Conservation (phyloP, 257 asterid species). For the Cinchona pubescens region DNA sequence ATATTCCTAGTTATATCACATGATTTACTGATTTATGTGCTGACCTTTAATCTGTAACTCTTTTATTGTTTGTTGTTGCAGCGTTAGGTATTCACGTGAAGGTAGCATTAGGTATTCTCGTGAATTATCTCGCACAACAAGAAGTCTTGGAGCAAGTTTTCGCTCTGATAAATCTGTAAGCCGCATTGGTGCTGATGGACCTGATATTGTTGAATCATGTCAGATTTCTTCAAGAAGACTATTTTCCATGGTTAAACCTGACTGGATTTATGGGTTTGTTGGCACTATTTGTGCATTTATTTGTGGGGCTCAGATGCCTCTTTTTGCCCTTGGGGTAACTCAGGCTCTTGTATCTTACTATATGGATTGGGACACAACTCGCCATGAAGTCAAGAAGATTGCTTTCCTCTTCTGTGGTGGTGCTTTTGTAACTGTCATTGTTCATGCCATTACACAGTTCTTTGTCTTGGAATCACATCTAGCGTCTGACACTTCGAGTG, state of each 20-base stretch:
- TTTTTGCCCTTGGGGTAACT: conserved; percentile 90
- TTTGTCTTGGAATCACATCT: conserved; percentile 86
- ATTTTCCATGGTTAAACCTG: conserved; percentile 81
- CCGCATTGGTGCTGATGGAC: conserved; percentile 62
- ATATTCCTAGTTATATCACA: neutral
- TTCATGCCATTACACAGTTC: conserved; percentile 74
- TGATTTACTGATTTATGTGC: neutral
- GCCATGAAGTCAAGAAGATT: conserved; percentile 74
- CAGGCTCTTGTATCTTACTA: conserved; percentile 95
- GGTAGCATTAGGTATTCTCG: conserved; percentile 71
- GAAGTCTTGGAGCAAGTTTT: conserved; percentile 88
- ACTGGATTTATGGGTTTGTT: conserved; percentile 73
- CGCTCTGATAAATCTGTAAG: conserved; percentile 80
- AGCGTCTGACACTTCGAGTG: conserved; percentile 84
- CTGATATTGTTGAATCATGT: conserved; percentile 38
- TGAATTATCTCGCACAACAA: conserved; percentile 71
- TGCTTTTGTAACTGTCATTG: conserved; percentile 69
- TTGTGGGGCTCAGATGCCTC: conserved; percentile 96
- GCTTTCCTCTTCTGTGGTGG: conserved; percentile 81
- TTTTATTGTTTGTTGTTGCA: conserved; percentile 23
- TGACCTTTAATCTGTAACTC: neutral
- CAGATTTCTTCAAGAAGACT: conserved; percentile 57
- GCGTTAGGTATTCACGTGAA: conserved; percentile 69
- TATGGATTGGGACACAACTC: conserved; percentile 97
- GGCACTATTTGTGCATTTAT: conserved; percentile 80